Percentiles rank a stretch among this genome's conserved stretches.
These are phyloP conservation scores for Tagetes erecta DNA, from an alignment of 129 eudicot species.

Conservation along the genomic window DNA sequence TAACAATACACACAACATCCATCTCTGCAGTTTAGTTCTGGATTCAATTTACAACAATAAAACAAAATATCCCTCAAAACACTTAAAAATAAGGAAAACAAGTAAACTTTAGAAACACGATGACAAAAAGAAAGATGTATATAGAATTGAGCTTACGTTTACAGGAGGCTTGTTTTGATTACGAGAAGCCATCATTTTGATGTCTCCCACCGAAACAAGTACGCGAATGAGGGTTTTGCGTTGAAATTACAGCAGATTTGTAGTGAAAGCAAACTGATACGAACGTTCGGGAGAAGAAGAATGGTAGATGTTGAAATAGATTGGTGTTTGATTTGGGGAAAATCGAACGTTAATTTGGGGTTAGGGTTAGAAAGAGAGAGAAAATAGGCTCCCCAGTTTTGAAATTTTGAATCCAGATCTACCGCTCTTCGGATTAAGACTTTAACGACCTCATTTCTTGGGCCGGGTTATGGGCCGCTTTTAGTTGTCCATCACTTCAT, in stretches of 20 bases:
- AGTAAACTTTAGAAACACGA: background rate
- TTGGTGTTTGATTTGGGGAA: slow-evolving; percentile 31
- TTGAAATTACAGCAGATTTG: slow-evolving; percentile 24
- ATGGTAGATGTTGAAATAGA: background rate
- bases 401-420: slow-evolving; percentile 33
- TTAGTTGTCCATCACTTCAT: too few species aligned
- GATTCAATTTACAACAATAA: background rate
- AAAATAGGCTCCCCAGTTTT: slow-evolving; percentile 30
- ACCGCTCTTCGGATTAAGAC: slow-evolving; percentile 29
- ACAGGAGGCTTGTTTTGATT: slow-evolving; percentile 58
- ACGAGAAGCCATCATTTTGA: slow-evolving; percentile 46
- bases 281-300: slow-evolving; percentile 10
- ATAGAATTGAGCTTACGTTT: slow-evolving; percentile 31
- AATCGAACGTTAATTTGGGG: slow-evolving; percentile 25
- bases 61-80: background rate
- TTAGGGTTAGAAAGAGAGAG: slow-evolving; percentile 36
- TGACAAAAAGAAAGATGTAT: slow-evolving; percentile 3
- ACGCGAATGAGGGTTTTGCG: slow-evolving; percentile 16
- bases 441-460: slow-evolving; percentile 3
- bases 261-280: slow-evolving; percentile 4
- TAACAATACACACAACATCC: background rate
- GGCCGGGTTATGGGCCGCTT: slow-evolving; percentile 10
- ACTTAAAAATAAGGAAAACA: background rate
- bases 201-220: background rate
- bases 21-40: background rate